Base-by-base conservation (phyloP, 306 rosid species). In the Pachyrhizus erosus region DNA sequence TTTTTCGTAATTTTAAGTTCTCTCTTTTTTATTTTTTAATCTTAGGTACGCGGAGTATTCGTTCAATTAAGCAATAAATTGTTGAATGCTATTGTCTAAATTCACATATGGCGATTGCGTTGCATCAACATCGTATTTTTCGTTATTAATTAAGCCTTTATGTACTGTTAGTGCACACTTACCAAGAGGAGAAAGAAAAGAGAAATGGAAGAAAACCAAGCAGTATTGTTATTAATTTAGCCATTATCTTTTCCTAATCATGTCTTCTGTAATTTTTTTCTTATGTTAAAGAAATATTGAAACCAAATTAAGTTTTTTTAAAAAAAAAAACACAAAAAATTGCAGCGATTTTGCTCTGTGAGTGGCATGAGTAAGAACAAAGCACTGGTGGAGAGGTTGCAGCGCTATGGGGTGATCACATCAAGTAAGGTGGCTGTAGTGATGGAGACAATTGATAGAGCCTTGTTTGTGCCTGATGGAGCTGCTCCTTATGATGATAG, bases 311-410 rank as follows among this genome's bases (percentile, higher is more conserved):
- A 23, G 0, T 46, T 6, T 8, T 18, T 15, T 29, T 9, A 27
- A 27, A 27, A 27, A 1, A 27, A 46, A 17, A 49, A 14, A 0
- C 1, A 7, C 9, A 51, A 3, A 2, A 20, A 5, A 26, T 29
- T 82, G 67, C 91, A 96, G 99, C 84, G 91, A 62, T 76, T 89
- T 75, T 82, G 92, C 89, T 84, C 88, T 45, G 92, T 88, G 57
- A 79, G 87, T 82, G 80, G 85, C 62, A 42, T 92, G 3, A 75
- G 49, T 70, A 92, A 77, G 83, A 96, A 88, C 86, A 92, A 90
- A 84, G 97, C 87, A 24, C 86, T 96, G 99, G 94, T 96, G 89
- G 97, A 89, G 82, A 88, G 83, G 80, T 86, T 96, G 87, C 90
- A 88, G 69, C 80, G 86, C 17, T 90, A 76, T 88, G 98, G 98